Base-by-base conservation (phyloP, 192 early-diverging fungal genomes). In the Chytriomyces confervae region DNA sequence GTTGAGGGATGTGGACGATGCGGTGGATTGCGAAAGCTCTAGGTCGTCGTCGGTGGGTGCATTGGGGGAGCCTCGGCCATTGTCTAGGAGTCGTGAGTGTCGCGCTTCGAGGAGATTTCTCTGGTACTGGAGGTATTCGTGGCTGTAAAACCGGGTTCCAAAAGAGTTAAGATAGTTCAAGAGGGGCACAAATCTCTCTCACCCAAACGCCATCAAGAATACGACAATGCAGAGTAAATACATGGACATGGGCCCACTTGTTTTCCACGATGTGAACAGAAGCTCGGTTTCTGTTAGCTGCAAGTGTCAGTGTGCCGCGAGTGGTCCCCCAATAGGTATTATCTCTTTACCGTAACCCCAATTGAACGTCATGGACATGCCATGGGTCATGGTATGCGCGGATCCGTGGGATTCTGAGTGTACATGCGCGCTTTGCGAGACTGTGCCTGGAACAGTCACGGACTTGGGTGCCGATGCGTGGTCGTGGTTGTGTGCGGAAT, bases 311-410 rank as follows among this genome's bases (percentile, higher is more conserved):
- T 62, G 8, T 46, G 66, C 24, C 23, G 46, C 0, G 8, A 16
- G 7, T 50, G 11, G 20, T 7, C 24, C 53, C 20, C 53, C 72
- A 44, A 16, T 8, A 16, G 11, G 16, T 16, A 45, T n/a, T 8
- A 61, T n/a, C 53, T 50, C 72, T 16, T 27, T 7, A 74, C 72
- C 72, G n/a, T 44, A 74, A 7, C 46, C 44, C 13, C 13, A 74
- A 20, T 36, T 50, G 44, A 74, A 74, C 10, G 47, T 48, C 72
- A 74, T 74, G 7, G 72, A 53, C 72, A 74, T 74, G 29, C 60
- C n/a, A 49, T 63, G 9, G 66, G 1, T n/a, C 18, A 51, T 36
- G 16, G 13, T 10, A 5, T 61, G 69, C 44, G 67, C 36, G 60
- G 50, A 53, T 48, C 69, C 23, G 67, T 43, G 18, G 27, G n/a